These are phyloP conservation scores for Aspergillus glaucus DNA, from an alignment of 2,329 filamentous ascomycete genomes.

Conservation along the genomic window DNA sequence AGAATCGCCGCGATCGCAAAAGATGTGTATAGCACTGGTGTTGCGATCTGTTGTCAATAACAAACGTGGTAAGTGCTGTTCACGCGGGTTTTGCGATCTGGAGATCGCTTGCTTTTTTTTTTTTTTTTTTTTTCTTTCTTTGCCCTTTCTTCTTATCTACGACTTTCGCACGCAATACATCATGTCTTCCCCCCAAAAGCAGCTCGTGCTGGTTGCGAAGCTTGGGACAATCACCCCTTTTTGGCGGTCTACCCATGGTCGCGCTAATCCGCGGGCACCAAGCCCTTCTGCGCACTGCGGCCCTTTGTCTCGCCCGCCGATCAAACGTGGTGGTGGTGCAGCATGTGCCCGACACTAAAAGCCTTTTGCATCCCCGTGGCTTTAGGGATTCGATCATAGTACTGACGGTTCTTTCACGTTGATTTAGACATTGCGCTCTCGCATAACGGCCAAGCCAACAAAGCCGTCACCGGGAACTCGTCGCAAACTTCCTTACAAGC, in stretches of 20 bases:
- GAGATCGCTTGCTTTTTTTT: not conserved
- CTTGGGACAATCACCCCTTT: slow-evolving; percentile 8
- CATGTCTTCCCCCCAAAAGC: not conserved
- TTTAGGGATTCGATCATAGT: not conserved
- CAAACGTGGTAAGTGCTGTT: slow-evolving; percentile 57
- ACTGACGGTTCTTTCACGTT: slow-evolving; percentile 1
- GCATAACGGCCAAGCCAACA: slow-evolving; percentile 1
- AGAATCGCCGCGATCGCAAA: slow-evolving; percentile 63
- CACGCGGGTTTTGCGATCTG: not conserved
- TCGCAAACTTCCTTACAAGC: slow-evolving; percentile 41
- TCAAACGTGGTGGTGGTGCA: slow-evolving; percentile 9
- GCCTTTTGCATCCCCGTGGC: not conserved
- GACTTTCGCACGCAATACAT: not conserved
- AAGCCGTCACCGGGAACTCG: not conserved
- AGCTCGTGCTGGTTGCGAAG: not conserved
- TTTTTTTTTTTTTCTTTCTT: not conserved
- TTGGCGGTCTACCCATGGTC: slow-evolving; percentile 14
- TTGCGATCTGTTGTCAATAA: slow-evolving; percentile 63
- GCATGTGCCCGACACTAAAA: not conserved
- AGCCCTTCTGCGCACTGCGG: not conserved
- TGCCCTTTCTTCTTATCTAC: not conserved
- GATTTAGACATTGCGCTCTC: slow-evolving; percentile 3
- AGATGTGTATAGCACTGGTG: slow-evolving; percentile 69
- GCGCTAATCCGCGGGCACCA: slow-evolving; percentile 18
- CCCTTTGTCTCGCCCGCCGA: slow-evolving; percentile 12